phyloP scores from a whole-genome alignment of 768 basidiomycete genomes.

The Dentipellis fragilis region DNA sequence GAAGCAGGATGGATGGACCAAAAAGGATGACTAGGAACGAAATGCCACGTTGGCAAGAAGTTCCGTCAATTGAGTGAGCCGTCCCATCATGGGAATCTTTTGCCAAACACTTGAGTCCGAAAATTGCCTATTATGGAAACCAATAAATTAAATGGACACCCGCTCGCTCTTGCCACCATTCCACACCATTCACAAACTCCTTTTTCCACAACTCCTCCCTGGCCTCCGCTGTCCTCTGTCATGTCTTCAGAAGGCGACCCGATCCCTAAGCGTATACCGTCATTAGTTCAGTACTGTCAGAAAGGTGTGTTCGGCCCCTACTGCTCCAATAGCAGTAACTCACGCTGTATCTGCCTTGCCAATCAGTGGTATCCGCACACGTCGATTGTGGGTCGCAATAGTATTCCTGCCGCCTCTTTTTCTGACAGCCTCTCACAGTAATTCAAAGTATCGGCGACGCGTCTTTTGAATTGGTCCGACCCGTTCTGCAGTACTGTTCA shows the following conservation, averaged over 20 bases:
- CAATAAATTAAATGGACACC: too few species aligned
- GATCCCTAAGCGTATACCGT: neutral
- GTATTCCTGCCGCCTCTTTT: neutral
- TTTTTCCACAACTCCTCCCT: too few species aligned
- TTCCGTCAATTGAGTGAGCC: too few species aligned
- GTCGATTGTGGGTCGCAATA: slow-evolving; percentile 43
- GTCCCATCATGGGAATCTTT: too few species aligned
- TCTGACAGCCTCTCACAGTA: slow-evolving; percentile 27
- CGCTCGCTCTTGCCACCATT: too few species aligned
- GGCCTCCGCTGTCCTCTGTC: neutral
- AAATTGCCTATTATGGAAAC: too few species aligned
- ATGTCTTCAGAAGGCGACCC: neutral
- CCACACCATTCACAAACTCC: too few species aligned
- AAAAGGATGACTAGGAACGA: too few species aligned
- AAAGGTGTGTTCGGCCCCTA: slow-evolving; percentile 38
- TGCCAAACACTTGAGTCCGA: neutral
- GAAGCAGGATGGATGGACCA: too few species aligned
- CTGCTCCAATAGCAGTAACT: neutral
- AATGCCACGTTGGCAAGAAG: too few species aligned
- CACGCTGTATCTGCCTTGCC: slow-evolving; percentile 1
- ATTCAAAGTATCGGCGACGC: slow-evolving; percentile 57
- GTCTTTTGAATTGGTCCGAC: slow-evolving; percentile 56
- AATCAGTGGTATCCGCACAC: slow-evolving; percentile 46
- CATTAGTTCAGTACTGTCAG: slow-evolving; percentile 57
- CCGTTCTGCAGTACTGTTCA: slow-evolving; percentile 65